These are phyloP conservation scores for Pisolithus sp. DNA, from an alignment of 768 basidiomycete genomes.

Conservation along the genomic window DNA sequence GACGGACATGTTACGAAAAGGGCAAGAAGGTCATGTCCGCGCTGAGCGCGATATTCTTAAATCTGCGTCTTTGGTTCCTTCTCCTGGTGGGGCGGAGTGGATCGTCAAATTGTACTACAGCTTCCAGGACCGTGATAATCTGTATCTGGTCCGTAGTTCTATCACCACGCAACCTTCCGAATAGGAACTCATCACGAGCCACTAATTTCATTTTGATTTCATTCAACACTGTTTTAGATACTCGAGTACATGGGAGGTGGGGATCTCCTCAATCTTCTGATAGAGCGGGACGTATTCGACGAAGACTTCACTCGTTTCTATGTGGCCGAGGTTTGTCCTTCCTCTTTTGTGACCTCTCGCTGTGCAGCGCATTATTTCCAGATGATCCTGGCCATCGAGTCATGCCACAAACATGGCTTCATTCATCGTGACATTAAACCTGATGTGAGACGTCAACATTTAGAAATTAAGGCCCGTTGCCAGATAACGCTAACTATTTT, in stretches of 20 bases:
- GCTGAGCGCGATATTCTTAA: slow-evolving; percentile 93
- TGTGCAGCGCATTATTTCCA: slow-evolving; percentile 32
- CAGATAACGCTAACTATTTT: slow-evolving; percentile 19
- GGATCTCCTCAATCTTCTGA: slow-evolving; percentile 91
- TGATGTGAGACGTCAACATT: slow-evolving; percentile 49
- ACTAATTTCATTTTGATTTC: slow-evolving; percentile 56
- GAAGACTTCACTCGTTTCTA: slow-evolving; percentile 93
- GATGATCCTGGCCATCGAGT: slow-evolving; percentile 94
- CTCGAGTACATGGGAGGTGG: slow-evolving; percentile 96
- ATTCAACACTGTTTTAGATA: slow-evolving; percentile 48
- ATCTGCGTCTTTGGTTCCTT: slow-evolving; percentile 75
- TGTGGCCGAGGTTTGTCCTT: slow-evolving; percentile 70
- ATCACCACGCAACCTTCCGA: slow-evolving; percentile 19
- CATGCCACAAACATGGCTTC: slow-evolving; percentile 90
- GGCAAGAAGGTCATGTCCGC: slow-evolving; percentile 95
- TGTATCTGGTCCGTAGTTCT: slow-evolving; percentile 75
- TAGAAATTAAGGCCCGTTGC: slow-evolving; percentile 24
- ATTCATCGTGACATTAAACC: slow-evolving; percentile 98
- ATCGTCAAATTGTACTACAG: slow-evolving; percentile 91
- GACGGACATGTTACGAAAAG: slow-evolving; percentile 90
- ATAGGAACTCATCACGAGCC: slow-evolving; percentile 22
- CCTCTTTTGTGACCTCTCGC: slow-evolving; percentile 13
- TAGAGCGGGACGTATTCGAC: slow-evolving; percentile 85
- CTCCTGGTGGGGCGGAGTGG: slow-evolving; percentile 79
- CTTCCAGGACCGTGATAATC: slow-evolving; percentile 91